A percentile compares a stretch with the other conserved stretches of the same genome.
phyloP scores from a whole-genome alignment of 2,329 filamentous ascomycete genomes.

The Botryosphaeria agaves region DNA sequence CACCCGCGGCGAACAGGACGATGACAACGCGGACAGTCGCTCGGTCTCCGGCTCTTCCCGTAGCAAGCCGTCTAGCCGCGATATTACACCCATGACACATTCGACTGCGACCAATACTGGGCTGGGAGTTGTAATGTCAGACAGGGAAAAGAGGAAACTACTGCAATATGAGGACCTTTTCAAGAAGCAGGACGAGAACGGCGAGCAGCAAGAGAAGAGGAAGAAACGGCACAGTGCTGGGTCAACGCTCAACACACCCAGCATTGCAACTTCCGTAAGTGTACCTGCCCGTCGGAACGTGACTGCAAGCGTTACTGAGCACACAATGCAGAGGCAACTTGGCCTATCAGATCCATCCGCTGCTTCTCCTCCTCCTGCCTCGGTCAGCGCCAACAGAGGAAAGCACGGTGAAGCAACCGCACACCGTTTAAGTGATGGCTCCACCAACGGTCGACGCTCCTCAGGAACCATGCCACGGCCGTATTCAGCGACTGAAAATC shows the following conservation, averaged over 20 bases:
- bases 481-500: too few relatives aligned
- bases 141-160: slow-evolving; percentile 44
- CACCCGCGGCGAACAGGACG: slow-evolving; percentile 32
- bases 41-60: slow-evolving; percentile 40
- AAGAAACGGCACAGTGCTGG: slow-evolving; percentile 39
- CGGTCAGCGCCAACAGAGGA: too few relatives aligned
- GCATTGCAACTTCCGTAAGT: slow-evolving; percentile 24
- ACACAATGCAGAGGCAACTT: too few relatives aligned
- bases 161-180: slow-evolving; percentile 46
- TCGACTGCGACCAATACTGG: slow-evolving; percentile 25
- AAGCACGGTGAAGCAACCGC: too few relatives aligned
- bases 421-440: too few relatives aligned
- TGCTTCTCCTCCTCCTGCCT: too few relatives aligned
- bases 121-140: slow-evolving; percentile 35
- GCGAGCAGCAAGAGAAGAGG: slow-evolving; percentile 35
- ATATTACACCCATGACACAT: slow-evolving; percentile 40
- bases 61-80: slow-evolving; percentile 39
- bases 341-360: too few relatives aligned
- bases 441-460: too few relatives aligned
- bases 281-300: too few relatives aligned
- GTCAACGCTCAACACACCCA: slow-evolving; percentile 33
- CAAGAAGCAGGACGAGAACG: slow-evolving; percentile 40
- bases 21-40: slow-evolving; percentile 36
- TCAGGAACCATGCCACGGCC: too few relatives aligned
- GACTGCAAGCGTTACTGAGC: too few relatives aligned